phyloP scores from a whole-genome alignment of 2,329 filamentous ascomycete genomes.

The Xylaria sp. region DNA sequence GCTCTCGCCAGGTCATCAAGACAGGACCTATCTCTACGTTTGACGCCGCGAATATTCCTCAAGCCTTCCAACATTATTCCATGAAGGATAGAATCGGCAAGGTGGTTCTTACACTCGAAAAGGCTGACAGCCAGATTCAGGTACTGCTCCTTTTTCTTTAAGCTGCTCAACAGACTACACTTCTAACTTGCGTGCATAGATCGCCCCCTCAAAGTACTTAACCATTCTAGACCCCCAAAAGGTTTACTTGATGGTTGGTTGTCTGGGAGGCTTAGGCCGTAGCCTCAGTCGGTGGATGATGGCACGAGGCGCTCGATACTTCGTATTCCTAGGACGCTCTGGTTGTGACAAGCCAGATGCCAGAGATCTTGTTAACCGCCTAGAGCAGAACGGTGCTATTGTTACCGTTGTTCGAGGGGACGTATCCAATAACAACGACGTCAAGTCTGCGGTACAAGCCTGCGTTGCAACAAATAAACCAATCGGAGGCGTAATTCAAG shows the following conservation, averaged over 20 bases:
- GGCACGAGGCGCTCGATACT: constrained; percentile 37
- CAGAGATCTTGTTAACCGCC: constrained; percentile 26
- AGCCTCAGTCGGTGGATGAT: constrained; percentile 35
- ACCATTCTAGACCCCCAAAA: neutral
- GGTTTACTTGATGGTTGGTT: constrained; percentile 21
- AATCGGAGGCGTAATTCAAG: constrained; percentile 36
- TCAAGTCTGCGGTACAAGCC: constrained; percentile 22
- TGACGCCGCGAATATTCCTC: constrained; percentile 1
- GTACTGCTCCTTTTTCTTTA: too few relatives aligned
- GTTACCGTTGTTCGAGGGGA: constrained; percentile 23
- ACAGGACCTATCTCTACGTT: constrained; percentile 1
- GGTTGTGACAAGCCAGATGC: constrained; percentile 32
- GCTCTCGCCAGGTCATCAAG: neutral
- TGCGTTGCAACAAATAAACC: neutral
- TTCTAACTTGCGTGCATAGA: too few relatives aligned
- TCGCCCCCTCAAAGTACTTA: too few relatives aligned
- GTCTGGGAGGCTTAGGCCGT: constrained; percentile 37
- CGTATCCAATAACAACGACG: constrained; percentile 17
- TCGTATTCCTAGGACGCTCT: constrained; percentile 42
- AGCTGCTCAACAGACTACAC: neutral
- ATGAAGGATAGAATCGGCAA: constrained; percentile 13
- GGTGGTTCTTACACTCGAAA: constrained; percentile 14
- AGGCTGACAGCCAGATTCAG: neutral
- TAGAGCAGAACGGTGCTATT: neutral
- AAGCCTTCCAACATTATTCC: constrained; percentile 15